A percentile compares a stretch with the other conserved stretches of the same genome.
These are phyloP conservation scores for Teratosphaeria epicoccoides DNA, from an alignment of 2,329 filamentous ascomycete species.

Conservation along the genomic window DNA sequence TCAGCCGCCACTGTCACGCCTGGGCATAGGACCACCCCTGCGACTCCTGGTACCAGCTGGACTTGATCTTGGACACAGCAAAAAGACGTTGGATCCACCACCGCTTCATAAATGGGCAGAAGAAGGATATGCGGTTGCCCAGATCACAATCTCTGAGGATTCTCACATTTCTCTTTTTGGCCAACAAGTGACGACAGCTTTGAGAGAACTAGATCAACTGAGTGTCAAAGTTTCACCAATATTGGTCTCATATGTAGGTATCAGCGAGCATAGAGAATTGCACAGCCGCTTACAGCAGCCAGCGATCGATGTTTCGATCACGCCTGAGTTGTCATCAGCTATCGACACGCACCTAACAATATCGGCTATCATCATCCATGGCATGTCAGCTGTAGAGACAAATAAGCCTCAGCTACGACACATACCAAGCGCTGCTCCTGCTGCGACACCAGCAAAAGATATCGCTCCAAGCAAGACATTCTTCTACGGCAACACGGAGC, in stretches of 20 bases:
- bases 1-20: slow-evolving; percentile 40
- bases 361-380: slow-evolving; percentile 3
- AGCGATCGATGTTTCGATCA: slow-evolving; percentile 2
- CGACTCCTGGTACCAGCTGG: slow-evolving; percentile 34
- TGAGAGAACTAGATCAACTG: slow-evolving; percentile 5
- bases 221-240: background rate
- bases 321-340: background rate
- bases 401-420: slow-evolving; percentile 4
- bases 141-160: slow-evolving; percentile 31
- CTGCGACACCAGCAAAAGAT: slow-evolving; percentile 8
- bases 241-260: background rate
- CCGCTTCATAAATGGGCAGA: slow-evolving; percentile 60
- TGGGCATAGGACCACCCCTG: slow-evolving; percentile 39
- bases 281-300: background rate
- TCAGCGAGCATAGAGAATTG: background rate
- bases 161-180: slow-evolving; percentile 1
- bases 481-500: slow-evolving; percentile 37
- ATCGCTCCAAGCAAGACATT: slow-evolving; percentile 21
- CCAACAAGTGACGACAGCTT: slow-evolving; percentile 7
- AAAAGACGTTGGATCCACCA: slow-evolving; percentile 40
- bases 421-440: slow-evolving; percentile 8
- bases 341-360: background rate
- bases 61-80: slow-evolving; percentile 21
- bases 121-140: slow-evolving; percentile 54
- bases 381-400: background rate